Conservation (phyloP, 139 green algal genomes). For the Diplosphaera chodatii region DNA sequence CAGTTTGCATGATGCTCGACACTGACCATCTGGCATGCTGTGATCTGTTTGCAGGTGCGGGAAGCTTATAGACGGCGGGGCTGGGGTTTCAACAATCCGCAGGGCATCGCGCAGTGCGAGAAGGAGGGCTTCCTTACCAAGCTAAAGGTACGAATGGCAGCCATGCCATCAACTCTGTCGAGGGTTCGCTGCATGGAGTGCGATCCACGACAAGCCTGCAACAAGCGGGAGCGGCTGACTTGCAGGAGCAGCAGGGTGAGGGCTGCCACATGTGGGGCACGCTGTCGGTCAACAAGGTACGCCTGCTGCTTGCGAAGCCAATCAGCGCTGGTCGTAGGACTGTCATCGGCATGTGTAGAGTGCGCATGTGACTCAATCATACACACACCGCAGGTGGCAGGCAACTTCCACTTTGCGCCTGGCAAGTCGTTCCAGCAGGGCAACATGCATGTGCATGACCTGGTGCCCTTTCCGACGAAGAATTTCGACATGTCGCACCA, state of each 20-base stretch:
- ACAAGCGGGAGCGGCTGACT: too few species aligned
- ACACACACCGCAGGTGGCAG: constrained; percentile 57
- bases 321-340: too few species aligned
- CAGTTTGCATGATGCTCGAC: too few species aligned
- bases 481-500: constrained; percentile 83
- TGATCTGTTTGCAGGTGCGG: constrained; percentile 61
- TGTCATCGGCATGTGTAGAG: too few species aligned
- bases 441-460: constrained; percentile 90
- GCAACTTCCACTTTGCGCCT: constrained; percentile 96
- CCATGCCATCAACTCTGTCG: too few species aligned
- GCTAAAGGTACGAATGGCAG: not conserved
- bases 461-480: constrained; percentile 70
- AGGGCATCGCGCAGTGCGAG: constrained; percentile 76
- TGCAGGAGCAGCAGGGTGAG: constrained; percentile 76
- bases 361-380: too few species aligned
- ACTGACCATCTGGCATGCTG: too few species aligned
- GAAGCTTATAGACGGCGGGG: constrained; percentile 65
- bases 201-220: too few species aligned
- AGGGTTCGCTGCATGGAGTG: too few species aligned
- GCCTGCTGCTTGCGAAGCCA: too few species aligned
- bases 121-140: constrained; percentile 65
- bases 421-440: constrained; percentile 87
- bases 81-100: constrained; percentile 64
- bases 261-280: constrained; percentile 89
- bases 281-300: constrained; percentile 74